Evolutionary conservation across 148 eudicot species (phyloP).

Genomic region (Vaccinium vitisidaea): DNA sequence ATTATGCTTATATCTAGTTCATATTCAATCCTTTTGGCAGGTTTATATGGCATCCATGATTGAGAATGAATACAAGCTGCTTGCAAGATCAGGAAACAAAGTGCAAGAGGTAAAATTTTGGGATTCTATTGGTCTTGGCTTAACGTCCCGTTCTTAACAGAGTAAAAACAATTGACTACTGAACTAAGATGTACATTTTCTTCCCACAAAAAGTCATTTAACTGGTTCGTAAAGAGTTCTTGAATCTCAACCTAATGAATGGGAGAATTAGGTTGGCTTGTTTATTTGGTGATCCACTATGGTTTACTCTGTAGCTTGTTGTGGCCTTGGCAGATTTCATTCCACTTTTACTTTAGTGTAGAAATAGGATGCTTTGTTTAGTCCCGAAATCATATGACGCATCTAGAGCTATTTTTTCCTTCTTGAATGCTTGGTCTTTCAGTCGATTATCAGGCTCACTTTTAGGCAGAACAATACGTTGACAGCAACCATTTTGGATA

Average conservation of each 20-base stretch:
- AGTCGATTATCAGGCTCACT: neutral
- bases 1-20: neutral
- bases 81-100: slow-evolving; percentile 92
- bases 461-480: neutral
- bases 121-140: neutral
- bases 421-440: neutral
- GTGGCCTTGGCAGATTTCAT: neutral
- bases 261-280: neutral
- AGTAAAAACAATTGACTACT: neutral
- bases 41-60: slow-evolving; percentile 94
- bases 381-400: neutral
- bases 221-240: neutral
- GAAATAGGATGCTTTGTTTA: neutral
- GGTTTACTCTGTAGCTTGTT: neutral
- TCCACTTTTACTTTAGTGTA: neutral
- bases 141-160: neutral
- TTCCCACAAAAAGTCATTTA: neutral
- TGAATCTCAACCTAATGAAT: neutral
- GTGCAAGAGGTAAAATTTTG: slow-evolving; percentile 74
- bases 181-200: neutral
- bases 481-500: neutral
- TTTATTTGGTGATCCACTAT: neutral
- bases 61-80: slow-evolving; percentile 79
- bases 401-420: neutral
- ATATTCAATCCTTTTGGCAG: slow-evolving; percentile 31